Conservation (phyloP, 2,329 filamentous ascomycete species). For the Fusarium sp. region DNA sequence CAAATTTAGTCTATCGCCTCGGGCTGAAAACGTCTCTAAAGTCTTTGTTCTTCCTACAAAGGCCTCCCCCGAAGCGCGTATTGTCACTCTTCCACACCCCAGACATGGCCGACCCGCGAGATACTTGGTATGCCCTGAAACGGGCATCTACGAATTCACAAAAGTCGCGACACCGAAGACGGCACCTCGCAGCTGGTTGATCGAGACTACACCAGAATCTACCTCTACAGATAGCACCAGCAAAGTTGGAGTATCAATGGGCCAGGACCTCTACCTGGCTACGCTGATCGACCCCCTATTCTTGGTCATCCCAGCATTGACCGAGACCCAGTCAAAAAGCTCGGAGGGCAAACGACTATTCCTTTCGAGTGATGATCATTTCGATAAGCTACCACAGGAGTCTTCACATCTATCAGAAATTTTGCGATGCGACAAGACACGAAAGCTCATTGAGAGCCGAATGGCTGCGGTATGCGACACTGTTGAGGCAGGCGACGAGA, state of each 20-base stretch:
- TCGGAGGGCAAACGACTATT: slow-evolving; percentile 71
- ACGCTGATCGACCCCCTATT: slow-evolving; percentile 89
- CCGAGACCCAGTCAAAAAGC: slow-evolving; percentile 56
- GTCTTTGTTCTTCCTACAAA: slow-evolving; percentile 72
- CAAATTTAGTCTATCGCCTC: slow-evolving; percentile 57
- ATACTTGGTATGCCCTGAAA: slow-evolving; percentile 71
- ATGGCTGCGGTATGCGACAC: slow-evolving; percentile 82
- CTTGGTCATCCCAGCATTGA: slow-evolving; percentile 79
- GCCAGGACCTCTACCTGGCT: slow-evolving; percentile 82
- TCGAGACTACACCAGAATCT: slow-evolving; percentile 54
- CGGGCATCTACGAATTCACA: slow-evolving; percentile 74
- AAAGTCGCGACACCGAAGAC: slow-evolving; percentile 65
- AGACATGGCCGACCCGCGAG: slow-evolving; percentile 65
- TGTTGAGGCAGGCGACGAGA: slow-evolving; percentile 84
- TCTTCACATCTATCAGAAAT: slow-evolving; percentile 71
- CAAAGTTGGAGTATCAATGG: slow-evolving; percentile 64
- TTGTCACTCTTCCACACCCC: slow-evolving; percentile 71
- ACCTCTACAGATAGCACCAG: slow-evolving; percentile 17
- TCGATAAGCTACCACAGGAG: slow-evolving; percentile 69
- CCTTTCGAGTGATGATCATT: slow-evolving; percentile 76
- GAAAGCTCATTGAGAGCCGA: slow-evolving; percentile 69
- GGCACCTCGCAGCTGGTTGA: slow-evolving; percentile 71
- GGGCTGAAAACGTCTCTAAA: slow-evolving; percentile 60
- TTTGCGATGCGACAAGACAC: slow-evolving; percentile 61
- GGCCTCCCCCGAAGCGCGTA: slow-evolving; percentile 64